A percentile compares a stretch with the other conserved stretches of the same genome.
Evolutionary conservation across 768 basidiomycete species (phyloP).

Genomic region (Suillus variegatus): DNA sequence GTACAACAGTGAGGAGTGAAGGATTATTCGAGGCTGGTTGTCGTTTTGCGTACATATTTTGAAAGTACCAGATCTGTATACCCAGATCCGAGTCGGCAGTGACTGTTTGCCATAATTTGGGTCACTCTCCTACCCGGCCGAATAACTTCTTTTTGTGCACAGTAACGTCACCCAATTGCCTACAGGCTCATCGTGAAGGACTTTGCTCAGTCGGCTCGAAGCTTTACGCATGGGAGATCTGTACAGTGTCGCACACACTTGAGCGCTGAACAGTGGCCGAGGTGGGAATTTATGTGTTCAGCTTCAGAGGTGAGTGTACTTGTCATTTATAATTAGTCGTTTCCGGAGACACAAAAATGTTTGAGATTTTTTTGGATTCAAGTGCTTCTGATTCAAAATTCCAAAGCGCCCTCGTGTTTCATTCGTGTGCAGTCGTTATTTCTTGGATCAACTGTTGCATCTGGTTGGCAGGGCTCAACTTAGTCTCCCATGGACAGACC

Average conservation of each 20-base stretch:
- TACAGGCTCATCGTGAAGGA: neutral
- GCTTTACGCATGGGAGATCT: neutral
- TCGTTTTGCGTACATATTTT: neutral
- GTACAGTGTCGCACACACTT: neutral
- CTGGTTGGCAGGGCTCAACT: neutral
- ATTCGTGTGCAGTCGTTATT: neutral
- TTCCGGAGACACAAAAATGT: neutral
- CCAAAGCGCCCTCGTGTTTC: neutral
- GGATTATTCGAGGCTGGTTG: neutral
- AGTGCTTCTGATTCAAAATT: neutral
- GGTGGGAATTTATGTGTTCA: neutral
- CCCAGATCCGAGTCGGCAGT: neutral
- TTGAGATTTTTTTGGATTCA: neutral
- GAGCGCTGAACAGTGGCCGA: neutral
- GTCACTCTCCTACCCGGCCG: neutral
- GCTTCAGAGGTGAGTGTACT: neutral
- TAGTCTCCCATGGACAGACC: neutral
- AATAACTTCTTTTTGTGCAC: neutral
- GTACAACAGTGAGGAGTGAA: constrained; percentile 23
- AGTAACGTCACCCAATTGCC: too few species aligned
- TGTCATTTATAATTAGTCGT: neutral
- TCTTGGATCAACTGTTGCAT: neutral
- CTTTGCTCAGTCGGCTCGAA: neutral
- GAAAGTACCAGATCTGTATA: neutral
- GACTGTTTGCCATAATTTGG: neutral